Evolutionary conservation across 495 filamentous ascomycete genomes (phyloP), one percentile per base, ranked within the genome.

Genomic region (Darksidea phi): DNA sequence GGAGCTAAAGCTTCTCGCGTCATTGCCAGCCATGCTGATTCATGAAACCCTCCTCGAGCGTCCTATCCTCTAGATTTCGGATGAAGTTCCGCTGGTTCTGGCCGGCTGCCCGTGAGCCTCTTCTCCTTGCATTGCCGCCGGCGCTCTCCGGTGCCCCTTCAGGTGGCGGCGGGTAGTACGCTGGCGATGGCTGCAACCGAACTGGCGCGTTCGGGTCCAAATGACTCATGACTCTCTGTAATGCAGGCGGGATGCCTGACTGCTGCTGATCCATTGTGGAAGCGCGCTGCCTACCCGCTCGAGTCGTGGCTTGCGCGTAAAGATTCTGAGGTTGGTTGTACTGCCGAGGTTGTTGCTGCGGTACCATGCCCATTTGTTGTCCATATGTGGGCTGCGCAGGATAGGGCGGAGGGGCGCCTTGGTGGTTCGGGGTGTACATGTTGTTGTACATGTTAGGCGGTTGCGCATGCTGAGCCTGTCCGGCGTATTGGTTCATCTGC

Each of bases 141-240:
- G 80, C 71, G 34, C 76, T 82, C 63, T 89, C 85, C 11, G 86
- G 82, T 43, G 88, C 82, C 7, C 91, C 92, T 61, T 96, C 94
- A 1, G 89, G 83, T n/a, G 92, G 92, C 8, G 94, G 94, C 15
- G 94, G 95, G 66, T 97, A 97, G 73, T 99, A 99, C 7, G 95
- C 95, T 1, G 95, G 95, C 59, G 91, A 96, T 6, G 95, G 95
- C 70, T 99, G 95, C 38, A 96, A 73, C 45, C 95, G 81, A 69
- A 99, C 97, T 0, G 95, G 95, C 34, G 91, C 89, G 58, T 84
- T 97, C 5, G 95, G 95, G 70, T 99, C 93, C 49, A 99, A 85
- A 72, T 97, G 94, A 70, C 90, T 95, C 11, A 92, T 92, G n/a
- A 97, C 94, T 57, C 95, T 79, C 71, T 99, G 95, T 53, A 99